Base-by-base conservation (phyloP, 2,329 filamentous ascomycete species). In the Sordariomycetes sp. region DNA sequence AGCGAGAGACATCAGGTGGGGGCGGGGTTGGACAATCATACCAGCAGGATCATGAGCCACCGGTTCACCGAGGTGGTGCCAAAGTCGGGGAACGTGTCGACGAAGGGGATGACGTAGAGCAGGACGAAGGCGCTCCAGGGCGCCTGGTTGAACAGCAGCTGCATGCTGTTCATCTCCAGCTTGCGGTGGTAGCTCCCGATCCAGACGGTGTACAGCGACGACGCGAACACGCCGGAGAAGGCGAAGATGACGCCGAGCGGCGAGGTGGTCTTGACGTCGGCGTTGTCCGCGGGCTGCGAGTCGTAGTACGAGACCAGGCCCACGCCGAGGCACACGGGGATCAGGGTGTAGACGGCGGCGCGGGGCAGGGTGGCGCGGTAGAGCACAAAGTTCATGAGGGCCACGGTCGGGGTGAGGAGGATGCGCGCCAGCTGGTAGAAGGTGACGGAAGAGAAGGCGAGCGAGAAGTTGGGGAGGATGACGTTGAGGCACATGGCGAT, bases 341-440 rank as follows among this genome's bases (percentile, higher is more conserved):
- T 62, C 51, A 88, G 73, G 7, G 83, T 77, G 37, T 79, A 55
- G 1, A 79, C 69, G 20, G 85, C 84, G 57, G 72, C 70, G 51
- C 68, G 68, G 7, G 85, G 82, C 12, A 88, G 75, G 0, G 74
- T 79, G 28, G 78, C 73, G 61, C 74, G 70, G 70, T 86, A 86
- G 35, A 88, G 72, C 24, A 83, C 66, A 63, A 75, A 85, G 69
- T 88, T 87, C 75, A 88, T 81, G 18, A 81, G 68, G 4, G 83
- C 85, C 22, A 87, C 83, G 51, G 76, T 78, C 3, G 86, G 86
- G 1, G 85, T 88, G 32, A 88, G 76, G 14, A 88, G 74, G 60
- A 88, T 85, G 25, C 85, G 80, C 4, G 82, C 83, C 54, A 88
- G 79, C 68, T 89, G 85, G 69, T 88, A 88, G 68, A 88, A 88